Evolutionary conservation across 2,329 filamentous ascomycete species (phyloP).

Genomic region (Alternaria triticimaculans): DNA sequence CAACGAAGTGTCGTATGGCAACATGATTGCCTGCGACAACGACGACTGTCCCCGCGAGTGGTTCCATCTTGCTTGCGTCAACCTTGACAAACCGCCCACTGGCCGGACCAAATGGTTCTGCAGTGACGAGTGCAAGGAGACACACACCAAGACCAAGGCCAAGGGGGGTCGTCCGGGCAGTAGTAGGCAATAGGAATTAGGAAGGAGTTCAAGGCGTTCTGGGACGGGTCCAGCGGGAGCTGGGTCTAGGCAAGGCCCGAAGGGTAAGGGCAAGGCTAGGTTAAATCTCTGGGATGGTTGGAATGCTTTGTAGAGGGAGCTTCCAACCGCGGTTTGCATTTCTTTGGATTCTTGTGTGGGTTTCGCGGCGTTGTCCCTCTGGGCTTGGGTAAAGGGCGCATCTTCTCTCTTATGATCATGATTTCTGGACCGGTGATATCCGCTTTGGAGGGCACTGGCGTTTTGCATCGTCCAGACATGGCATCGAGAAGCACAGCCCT

Average conservation of each 20-base stretch:
- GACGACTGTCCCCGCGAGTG: slow-evolving; percentile 69
- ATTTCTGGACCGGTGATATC: slow-evolving; percentile 10
- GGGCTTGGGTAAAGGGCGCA: neutral
- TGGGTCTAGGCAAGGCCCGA: slow-evolving; percentile 40
- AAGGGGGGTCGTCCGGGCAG: slow-evolving; percentile 48
- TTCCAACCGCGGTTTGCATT: slow-evolving; percentile 26
- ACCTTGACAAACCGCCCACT: slow-evolving; percentile 65
- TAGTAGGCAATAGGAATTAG: slow-evolving; percentile 50
- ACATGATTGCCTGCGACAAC: slow-evolving; percentile 74
- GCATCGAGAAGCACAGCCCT: slow-evolving; percentile 9
- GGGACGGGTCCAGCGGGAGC: slow-evolving; percentile 34
- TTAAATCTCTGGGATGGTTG: slow-evolving; percentile 46
- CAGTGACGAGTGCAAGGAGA: slow-evolving; percentile 48
- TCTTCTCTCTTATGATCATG: neutral
- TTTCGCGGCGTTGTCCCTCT: slow-evolving; percentile 3
- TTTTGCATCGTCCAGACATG: slow-evolving; percentile 11
- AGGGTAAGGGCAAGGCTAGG: slow-evolving; percentile 44
- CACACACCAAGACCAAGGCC: slow-evolving; percentile 35
- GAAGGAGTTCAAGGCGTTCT: slow-evolving; percentile 49
- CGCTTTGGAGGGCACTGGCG: neutral
- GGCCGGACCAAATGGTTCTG: slow-evolving; percentile 50
- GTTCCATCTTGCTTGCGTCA: slow-evolving; percentile 72
- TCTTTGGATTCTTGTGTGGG: slow-evolving; percentile 24
- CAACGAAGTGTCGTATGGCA: slow-evolving; percentile 68
- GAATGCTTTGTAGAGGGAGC: slow-evolving; percentile 43